phyloP scores from a whole-genome alignment of 2,329 filamentous ascomycete genomes.

The Fusarium sp. region DNA sequence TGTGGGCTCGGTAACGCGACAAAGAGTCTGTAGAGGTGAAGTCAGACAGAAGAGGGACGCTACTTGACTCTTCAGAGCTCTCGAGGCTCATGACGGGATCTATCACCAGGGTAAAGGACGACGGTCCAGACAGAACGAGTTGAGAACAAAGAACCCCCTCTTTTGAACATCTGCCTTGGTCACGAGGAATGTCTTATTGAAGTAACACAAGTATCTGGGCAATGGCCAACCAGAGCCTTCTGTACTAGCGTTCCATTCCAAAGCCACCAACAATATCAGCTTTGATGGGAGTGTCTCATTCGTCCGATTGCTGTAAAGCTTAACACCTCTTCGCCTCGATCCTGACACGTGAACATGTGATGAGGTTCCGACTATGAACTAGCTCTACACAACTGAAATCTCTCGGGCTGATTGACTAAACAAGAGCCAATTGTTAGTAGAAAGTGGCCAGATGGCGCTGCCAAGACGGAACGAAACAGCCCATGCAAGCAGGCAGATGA shows the following conservation, averaged over 20 bases:
- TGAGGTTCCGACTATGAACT: neutral
- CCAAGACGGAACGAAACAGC: too few relatives aligned
- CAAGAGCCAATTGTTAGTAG: too few relatives aligned
- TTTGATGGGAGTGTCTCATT: neutral
- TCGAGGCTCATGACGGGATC: neutral
- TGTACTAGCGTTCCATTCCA: neutral
- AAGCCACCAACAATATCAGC: neutral
- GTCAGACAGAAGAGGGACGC: too few relatives aligned
- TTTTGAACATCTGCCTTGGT: neutral
- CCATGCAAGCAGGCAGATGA: too few relatives aligned
- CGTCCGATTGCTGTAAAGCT: neutral
- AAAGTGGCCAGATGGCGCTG: too few relatives aligned
- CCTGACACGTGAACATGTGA: neutral
- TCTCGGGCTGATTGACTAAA: too few relatives aligned
- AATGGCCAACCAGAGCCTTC: neutral
- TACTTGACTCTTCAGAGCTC: neutral
- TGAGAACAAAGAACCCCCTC: neutral
- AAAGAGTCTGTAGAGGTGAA: neutral
- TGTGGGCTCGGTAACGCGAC: neutral
- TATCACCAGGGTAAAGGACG: neutral
- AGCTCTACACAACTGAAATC: too few relatives aligned
- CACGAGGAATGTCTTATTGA: slow-evolving; percentile 16
- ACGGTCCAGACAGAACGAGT: neutral
- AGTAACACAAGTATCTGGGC: slow-evolving; percentile 1
- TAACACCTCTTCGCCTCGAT: neutral